A percentile compares a stretch with the other conserved stretches of the same genome.
Conservation (phyloP, 140 eudicot species). For the Oenanthe javanica region DNA sequence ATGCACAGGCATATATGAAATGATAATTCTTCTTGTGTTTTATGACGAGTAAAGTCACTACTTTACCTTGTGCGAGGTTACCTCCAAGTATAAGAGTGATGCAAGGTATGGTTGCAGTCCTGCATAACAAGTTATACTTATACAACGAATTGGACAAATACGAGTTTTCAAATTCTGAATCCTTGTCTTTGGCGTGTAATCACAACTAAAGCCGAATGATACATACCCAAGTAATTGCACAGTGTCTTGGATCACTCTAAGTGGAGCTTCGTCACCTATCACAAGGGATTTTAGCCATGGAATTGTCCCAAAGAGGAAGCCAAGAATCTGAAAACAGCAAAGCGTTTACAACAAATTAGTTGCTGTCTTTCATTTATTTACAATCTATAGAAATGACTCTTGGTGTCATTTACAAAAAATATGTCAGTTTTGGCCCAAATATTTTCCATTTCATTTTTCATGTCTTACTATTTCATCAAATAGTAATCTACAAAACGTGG, state of each 20-base stretch:
- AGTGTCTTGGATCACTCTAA: constrained; percentile 72
- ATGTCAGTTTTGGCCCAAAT: neutral
- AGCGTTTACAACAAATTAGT: neutral
- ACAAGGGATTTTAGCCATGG: constrained; percentile 55
- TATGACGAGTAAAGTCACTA: neutral
- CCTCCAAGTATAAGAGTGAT: constrained; percentile 94
- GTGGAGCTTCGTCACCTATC: constrained; percentile 64
- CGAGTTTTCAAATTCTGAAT: neutral
- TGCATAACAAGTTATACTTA: constrained; percentile 13
- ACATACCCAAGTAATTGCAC: constrained; percentile 69
- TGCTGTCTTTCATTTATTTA: neutral
- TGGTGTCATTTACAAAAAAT: neutral
- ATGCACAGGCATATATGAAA: neutral
- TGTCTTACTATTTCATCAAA: neutral
- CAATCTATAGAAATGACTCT: neutral
- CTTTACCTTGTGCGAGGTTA: constrained; percentile 75
- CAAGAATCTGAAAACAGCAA: constrained; percentile 45
- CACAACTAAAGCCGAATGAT: neutral
- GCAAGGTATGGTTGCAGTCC: constrained; percentile 86
- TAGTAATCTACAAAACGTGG: neutral
- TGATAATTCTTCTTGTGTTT: neutral
- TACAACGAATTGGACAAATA: neutral
- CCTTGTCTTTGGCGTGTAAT: neutral
- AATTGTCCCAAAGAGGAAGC: constrained; percentile 63
- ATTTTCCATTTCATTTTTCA: neutral